Percentiles rank a stretch among this genome's conserved stretches.
phyloP scores from a whole-genome alignment of 2,329 filamentous ascomycete species.

The Hymenotorrendiella dingleyae region DNA sequence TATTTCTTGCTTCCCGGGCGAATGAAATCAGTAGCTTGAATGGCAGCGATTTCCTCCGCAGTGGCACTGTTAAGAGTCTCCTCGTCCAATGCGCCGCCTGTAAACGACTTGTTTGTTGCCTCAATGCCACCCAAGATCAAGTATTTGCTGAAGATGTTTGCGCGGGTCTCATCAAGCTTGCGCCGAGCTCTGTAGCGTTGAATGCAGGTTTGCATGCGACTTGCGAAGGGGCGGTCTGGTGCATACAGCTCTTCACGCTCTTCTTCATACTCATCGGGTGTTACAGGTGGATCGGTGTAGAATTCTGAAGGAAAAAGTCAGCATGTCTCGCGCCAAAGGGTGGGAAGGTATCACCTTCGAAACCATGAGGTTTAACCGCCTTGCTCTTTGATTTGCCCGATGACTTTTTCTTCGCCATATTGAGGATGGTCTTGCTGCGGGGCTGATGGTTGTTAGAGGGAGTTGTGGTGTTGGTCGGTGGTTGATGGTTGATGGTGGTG shows the following conservation, averaged over 20 bases:
- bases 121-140: slow-evolving; percentile 79
- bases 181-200: slow-evolving; percentile 74
- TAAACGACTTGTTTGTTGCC: slow-evolving; percentile 52
- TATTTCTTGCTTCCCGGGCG: slow-evolving; percentile 39
- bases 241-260: slow-evolving; percentile 63
- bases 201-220: slow-evolving; percentile 77
- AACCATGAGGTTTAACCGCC: slow-evolving; percentile 48
- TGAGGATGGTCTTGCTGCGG: too few species aligned
- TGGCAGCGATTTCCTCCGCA: slow-evolving; percentile 56
- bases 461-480: too few species aligned
- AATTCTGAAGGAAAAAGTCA: slow-evolving; percentile 44
- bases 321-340: not conserved
- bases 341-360: slow-evolving; percentile 50
- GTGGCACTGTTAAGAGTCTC: slow-evolving; percentile 58
- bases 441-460: too few species aligned
- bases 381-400: slow-evolving; percentile 30
- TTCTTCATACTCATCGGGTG: slow-evolving; percentile 57
- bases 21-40: slow-evolving; percentile 58
- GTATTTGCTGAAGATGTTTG: slow-evolving; percentile 69
- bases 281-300: slow-evolving; percentile 74
- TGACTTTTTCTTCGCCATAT: slow-evolving; percentile 31
- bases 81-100: slow-evolving; percentile 48
- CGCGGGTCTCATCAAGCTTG: slow-evolving; percentile 59
- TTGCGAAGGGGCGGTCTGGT: slow-evolving; percentile 3
- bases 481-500: too few species aligned